Percentiles rank a stretch among this genome's conserved stretches.
phyloP scores from a whole-genome alignment of 2,329 filamentous ascomycete species.

The Aspergillus sp. region DNA sequence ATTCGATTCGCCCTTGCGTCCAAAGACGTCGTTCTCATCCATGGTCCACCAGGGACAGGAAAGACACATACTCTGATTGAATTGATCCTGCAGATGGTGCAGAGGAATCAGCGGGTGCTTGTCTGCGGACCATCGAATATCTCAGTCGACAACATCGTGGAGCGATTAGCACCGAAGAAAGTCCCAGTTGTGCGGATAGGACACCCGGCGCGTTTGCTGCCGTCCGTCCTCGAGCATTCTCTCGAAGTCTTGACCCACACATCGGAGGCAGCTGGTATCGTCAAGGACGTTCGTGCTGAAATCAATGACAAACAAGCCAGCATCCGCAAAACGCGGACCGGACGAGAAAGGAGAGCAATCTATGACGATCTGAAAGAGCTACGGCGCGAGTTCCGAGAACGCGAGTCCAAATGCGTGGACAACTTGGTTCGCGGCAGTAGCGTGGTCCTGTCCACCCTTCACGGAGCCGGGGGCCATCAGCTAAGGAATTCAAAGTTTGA shows the following conservation, averaged over 20 bases:
- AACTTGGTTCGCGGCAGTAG: slow-evolving; percentile 69
- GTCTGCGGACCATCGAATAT: slow-evolving; percentile 98
- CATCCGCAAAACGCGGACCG: slow-evolving; percentile 77
- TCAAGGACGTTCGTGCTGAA: slow-evolving; percentile 81
- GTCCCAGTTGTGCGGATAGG: slow-evolving; percentile 83
- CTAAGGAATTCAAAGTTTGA: slow-evolving; percentile 76
- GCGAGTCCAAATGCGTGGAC: slow-evolving; percentile 74
- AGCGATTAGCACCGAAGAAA: slow-evolving; percentile 76
- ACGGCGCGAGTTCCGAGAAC: slow-evolving; percentile 77
- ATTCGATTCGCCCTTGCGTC: slow-evolving; percentile 77
- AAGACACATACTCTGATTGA: slow-evolving; percentile 97
- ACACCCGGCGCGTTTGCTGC: slow-evolving; percentile 83
- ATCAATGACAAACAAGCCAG: slow-evolving; percentile 89
- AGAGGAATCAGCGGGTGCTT: slow-evolving; percentile 64
- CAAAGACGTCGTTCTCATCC: slow-evolving; percentile 78
- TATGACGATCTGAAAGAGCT: slow-evolving; percentile 81
- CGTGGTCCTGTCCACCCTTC: slow-evolving; percentile 85
- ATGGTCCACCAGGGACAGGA: slow-evolving; percentile 90
- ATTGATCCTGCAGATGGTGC: slow-evolving; percentile 82
- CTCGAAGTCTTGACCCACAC: slow-evolving; percentile 86
- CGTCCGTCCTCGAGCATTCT: slow-evolving; percentile 80
- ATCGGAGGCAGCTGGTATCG: slow-evolving; percentile 81
- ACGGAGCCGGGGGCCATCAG: slow-evolving; percentile 83
- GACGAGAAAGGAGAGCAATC: slow-evolving; percentile 69
- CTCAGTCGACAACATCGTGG: slow-evolving; percentile 96